These are phyloP conservation scores for Limnanthes douglasii DNA, from an alignment of 345 rosid species.

Conservation along the genomic window DNA sequence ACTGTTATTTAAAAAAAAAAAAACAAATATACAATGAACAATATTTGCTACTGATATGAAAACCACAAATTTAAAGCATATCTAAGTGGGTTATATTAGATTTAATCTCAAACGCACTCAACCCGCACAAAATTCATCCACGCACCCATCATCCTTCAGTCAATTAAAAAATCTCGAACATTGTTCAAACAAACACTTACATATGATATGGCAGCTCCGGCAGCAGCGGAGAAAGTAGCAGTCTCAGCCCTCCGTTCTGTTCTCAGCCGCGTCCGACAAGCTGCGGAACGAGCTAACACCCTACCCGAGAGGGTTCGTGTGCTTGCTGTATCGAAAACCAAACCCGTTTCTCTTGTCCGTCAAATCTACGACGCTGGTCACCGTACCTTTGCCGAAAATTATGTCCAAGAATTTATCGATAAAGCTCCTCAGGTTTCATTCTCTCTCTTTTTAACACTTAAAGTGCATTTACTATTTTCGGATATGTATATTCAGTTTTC, in stretches of 20 bases:
- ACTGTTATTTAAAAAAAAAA: too few relatives aligned
- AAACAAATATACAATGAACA: too few relatives aligned
- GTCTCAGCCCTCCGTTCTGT: conserved; percentile 62
- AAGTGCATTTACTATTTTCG: background rate
- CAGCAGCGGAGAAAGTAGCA: conserved; percentile 36
- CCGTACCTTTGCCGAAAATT: conserved; percentile 82
- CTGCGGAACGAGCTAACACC: conserved; percentile 42
- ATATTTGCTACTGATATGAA: too few relatives aligned
- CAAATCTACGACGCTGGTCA: conserved; percentile 83
- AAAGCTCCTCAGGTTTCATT: conserved; percentile 69
- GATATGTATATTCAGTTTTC: background rate
- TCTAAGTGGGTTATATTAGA: too few relatives aligned
- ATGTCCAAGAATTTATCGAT: conserved; percentile 72
- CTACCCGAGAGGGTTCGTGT: conserved; percentile 40
- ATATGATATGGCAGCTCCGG: conserved; percentile 57
- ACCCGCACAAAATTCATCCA: too few relatives aligned
- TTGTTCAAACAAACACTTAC: too few relatives aligned
- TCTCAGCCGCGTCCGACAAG: conserved; percentile 47
- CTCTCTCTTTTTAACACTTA: background rate
- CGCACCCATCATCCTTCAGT: too few relatives aligned
- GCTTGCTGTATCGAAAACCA: conserved; percentile 76
- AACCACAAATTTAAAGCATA: too few relatives aligned
- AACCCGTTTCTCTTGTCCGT: conserved; percentile 71
- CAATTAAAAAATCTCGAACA: too few relatives aligned
- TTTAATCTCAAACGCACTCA: too few relatives aligned